These are phyloP conservation scores for Luvunga scandens DNA, from an alignment of 345 rosid species.

Conservation along the genomic window DNA sequence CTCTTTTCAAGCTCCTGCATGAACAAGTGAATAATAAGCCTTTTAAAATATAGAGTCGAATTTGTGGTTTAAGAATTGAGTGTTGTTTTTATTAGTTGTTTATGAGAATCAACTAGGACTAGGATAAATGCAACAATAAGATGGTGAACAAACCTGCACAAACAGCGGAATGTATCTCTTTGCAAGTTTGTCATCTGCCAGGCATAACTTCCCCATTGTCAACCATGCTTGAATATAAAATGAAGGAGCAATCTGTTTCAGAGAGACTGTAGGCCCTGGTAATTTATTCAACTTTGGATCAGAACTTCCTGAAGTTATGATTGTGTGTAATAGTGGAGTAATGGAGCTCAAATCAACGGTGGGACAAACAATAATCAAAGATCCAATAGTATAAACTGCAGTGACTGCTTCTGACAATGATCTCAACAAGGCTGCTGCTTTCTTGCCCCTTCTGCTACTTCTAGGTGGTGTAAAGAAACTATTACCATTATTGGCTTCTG, in stretches of 20 bases:
- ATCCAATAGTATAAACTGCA: conserved; percentile 76
- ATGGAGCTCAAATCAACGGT: conserved; percentile 60
- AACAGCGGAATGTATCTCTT: conserved; percentile 84
- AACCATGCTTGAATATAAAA: conserved; percentile 85
- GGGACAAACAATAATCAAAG: conserved; percentile 70
- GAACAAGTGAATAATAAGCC: conserved; percentile 9
- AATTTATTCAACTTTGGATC: conserved; percentile 61
- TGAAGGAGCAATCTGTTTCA: conserved; percentile 65
- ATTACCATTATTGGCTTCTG: conserved; percentile 34
- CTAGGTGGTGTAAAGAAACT: conserved; percentile 66
- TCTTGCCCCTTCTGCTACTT: conserved; percentile 52
- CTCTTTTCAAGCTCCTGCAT: conserved; percentile 90
- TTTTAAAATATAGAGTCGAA: background rate
- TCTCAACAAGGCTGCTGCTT: conserved; percentile 27
- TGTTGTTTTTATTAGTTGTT: background rate
- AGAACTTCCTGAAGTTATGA: conserved; percentile 72
- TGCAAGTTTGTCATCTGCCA: conserved; percentile 83
- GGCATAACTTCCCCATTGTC: conserved; percentile 90
- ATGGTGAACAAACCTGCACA: conserved; percentile 58
- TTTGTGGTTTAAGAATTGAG: background rate
- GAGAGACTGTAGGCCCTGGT: conserved; percentile 47
- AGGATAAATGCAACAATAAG: background rate
- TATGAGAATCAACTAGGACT: background rate
- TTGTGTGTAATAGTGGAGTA: conserved; percentile 65
- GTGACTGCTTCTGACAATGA: conserved; percentile 53